Evolutionary conservation across 805 yeast genomes (phyloP).

Genomic region (Lipomyces sp.): DNA sequence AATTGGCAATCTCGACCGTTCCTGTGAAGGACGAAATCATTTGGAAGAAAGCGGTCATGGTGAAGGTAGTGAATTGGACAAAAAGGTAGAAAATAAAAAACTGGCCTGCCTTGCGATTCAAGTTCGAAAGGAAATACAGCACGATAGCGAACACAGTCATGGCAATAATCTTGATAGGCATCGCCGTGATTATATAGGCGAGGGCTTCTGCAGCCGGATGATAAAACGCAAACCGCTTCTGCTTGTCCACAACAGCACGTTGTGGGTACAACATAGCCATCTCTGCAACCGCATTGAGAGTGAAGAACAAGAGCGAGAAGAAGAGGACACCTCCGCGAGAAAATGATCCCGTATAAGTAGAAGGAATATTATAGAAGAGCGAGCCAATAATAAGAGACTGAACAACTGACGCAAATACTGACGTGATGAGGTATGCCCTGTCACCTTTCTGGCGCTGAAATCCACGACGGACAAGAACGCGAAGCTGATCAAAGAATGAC

Average conservation of each 20-base stretch:
- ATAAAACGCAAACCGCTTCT: constrained; percentile 60
- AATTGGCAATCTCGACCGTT: constrained; percentile 50
- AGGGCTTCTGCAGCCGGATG: constrained; percentile 69
- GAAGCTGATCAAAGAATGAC: constrained; percentile 55
- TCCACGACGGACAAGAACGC: constrained; percentile 36
- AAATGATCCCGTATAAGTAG: constrained; percentile 60
- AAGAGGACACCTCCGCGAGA: constrained; percentile 70
- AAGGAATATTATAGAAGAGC: constrained; percentile 59
- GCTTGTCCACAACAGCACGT: constrained; percentile 64
- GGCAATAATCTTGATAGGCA: constrained; percentile 56
- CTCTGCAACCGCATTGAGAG: constrained; percentile 54
- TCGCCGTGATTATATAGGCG: constrained; percentile 63
- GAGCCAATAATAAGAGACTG: constrained; percentile 69
- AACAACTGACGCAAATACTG: constrained; percentile 54
- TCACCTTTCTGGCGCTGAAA: constrained; percentile 62
- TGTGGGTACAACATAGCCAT: constrained; percentile 52
- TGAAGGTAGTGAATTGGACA: constrained; percentile 51
- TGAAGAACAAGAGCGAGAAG: constrained; percentile 54
- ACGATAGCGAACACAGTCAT: constrained; percentile 55
- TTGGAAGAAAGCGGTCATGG: constrained; percentile 62
- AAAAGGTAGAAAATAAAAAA: constrained; percentile 59
- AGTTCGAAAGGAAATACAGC: constrained; percentile 59
- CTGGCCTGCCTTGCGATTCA: constrained; percentile 58
- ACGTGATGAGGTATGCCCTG: constrained; percentile 54
- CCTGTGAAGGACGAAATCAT: constrained; percentile 47